phyloP scores from a whole-genome alignment of 2,329 filamentous ascomycete species.

The Trichophyton mentagrophytes region DNA sequence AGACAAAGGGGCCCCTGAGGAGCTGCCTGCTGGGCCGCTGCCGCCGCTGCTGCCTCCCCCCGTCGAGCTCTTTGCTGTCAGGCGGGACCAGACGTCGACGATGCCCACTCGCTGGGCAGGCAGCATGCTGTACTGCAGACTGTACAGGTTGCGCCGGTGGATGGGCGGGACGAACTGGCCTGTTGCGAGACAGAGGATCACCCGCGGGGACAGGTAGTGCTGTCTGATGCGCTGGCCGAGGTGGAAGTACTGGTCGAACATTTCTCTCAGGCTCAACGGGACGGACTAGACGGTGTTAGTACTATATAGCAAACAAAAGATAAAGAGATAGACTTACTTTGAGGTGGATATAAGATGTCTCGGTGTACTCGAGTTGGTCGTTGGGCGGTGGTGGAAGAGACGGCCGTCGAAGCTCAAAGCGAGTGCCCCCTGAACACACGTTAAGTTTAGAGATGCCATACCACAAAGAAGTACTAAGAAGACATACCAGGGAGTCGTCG shows the following conservation, averaged over 20 bases:
- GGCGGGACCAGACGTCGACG: slow-evolving; percentile 68
- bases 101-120: slow-evolving; percentile 70
- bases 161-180: slow-evolving; percentile 92
- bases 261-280: slow-evolving; percentile 76
- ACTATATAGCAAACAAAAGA: not conserved
- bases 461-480: slow-evolving; percentile 10
- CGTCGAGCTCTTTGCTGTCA: slow-evolving; percentile 40
- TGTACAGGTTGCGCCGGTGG: slow-evolving; percentile 87
- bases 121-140: slow-evolving; percentile 94
- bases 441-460: slow-evolving; percentile 4
- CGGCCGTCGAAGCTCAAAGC: slow-evolving; percentile 74
- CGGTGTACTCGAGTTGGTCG: slow-evolving; percentile 34
- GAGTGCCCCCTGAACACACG: slow-evolving; percentile 53
- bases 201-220: slow-evolving; percentile 82
- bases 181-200: slow-evolving; percentile 75
- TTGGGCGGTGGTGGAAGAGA: slow-evolving; percentile 22
- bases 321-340: slow-evolving; percentile 45
- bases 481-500: slow-evolving; percentile 64
- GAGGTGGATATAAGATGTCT: slow-evolving; percentile 72
- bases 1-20: not conserved
- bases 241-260: slow-evolving; percentile 96
- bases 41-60: slow-evolving; percentile 18
- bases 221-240: slow-evolving; percentile 84
- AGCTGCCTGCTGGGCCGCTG: slow-evolving; percentile 16
- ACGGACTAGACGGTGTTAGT: slow-evolving; percentile 49